Conservation (phyloP, 1,284 basidiomycete species). For the Coniferiporia sulphurascens region DNA sequence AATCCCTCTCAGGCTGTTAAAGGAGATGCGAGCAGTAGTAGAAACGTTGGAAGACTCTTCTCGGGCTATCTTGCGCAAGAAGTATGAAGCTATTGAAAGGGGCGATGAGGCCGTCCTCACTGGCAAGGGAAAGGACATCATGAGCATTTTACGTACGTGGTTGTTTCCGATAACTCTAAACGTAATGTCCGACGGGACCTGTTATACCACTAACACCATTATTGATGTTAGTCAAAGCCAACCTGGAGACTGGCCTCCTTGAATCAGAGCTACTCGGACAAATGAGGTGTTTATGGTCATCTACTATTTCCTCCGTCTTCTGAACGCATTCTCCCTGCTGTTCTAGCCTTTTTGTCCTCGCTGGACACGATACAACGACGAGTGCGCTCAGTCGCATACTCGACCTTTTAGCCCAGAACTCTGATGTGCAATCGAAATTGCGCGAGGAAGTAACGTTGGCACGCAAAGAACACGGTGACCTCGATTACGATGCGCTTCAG, state of each 20-base stretch:
- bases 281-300: slow-evolving; percentile 25
- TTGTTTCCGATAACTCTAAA: neutral
- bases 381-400: slow-evolving; percentile 26
- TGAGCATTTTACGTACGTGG: slow-evolving; percentile 29
- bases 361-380: slow-evolving; percentile 30
- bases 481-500: slow-evolving; percentile 33
- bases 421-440: slow-evolving; percentile 25
- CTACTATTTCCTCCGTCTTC: slow-evolving; percentile 30
- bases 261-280: slow-evolving; percentile 30
- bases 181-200: neutral
- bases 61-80: slow-evolving; percentile 11
- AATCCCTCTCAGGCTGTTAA: slow-evolving; percentile 30
- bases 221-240: slow-evolving; percentile 17
- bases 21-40: slow-evolving; percentile 17
- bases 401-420: slow-evolving; percentile 26
- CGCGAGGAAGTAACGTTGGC: slow-evolving; percentile 28
- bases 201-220: neutral
- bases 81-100: slow-evolving; percentile 23
- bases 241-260: slow-evolving; percentile 26
- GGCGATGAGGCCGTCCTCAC: slow-evolving; percentile 24
- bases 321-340: too few species aligned
- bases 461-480: slow-evolving; percentile 17
- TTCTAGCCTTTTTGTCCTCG: slow-evolving; percentile 28
- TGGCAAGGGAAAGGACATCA: slow-evolving; percentile 29
- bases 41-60: slow-evolving; percentile 12